Conservation (phyloP, 2,329 filamentous ascomycete species). For the Leptographium procerum region DNA sequence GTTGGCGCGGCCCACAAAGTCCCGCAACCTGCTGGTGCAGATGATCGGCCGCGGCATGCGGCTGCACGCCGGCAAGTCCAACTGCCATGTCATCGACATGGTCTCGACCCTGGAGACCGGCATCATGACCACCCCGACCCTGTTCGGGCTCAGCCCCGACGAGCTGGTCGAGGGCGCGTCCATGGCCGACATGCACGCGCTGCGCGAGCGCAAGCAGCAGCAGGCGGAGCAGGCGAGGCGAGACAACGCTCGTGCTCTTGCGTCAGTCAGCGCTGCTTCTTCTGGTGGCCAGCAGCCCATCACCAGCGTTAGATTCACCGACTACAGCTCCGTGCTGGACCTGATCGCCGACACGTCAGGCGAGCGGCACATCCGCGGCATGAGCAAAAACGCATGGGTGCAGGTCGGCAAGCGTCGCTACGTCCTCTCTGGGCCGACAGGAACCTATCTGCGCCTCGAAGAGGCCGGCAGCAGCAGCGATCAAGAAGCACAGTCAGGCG, state of each 20-base stretch:
- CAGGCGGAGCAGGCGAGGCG: too few species aligned
- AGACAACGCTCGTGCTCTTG: not conserved
- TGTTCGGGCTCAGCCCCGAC: constrained; percentile 82
- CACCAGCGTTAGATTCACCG: constrained; percentile 62
- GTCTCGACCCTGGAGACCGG: constrained; percentile 76
- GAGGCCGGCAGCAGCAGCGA: constrained; percentile 21
- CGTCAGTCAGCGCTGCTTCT: not conserved
- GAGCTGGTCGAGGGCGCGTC: constrained; percentile 61
- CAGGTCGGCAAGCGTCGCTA: constrained; percentile 59
- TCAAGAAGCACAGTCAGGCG: not conserved
- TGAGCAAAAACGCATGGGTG: constrained; percentile 77
- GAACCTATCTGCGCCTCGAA: constrained; percentile 49
- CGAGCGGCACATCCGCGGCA: constrained; percentile 64
- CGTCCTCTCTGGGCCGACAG: constrained; percentile 54
- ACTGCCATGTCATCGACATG: constrained; percentile 96
- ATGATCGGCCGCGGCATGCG: constrained; percentile 97
- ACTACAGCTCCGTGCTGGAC: constrained; percentile 88
- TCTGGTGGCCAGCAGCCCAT: constrained; percentile 3
- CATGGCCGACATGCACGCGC: constrained; percentile 46
- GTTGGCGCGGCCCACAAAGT: constrained; percentile 77
- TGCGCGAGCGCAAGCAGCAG: constrained; percentile 29
- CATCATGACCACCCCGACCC: constrained; percentile 78
- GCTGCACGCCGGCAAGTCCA: constrained; percentile 63
- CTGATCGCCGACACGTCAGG: constrained; percentile 71
- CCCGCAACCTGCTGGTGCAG: constrained; percentile 85